phyloP scores from a whole-genome alignment of 345 rosid species.

The Murraya koenigii region DNA sequence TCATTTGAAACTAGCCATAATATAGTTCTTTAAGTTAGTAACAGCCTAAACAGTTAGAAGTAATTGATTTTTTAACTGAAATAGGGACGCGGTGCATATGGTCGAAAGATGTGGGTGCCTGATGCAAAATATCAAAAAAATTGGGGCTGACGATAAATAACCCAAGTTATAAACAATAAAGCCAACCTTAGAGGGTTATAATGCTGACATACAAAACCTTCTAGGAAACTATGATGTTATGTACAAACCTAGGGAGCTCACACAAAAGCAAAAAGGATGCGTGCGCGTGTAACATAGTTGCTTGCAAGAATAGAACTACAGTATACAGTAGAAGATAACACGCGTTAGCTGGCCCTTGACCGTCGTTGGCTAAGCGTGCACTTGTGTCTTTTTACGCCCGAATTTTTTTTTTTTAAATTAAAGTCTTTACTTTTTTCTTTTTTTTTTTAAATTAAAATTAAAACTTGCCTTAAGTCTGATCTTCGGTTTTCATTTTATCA shows the following conservation, averaged over 20 bases:
- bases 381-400: not conserved
- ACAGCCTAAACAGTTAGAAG: too few relatives aligned
- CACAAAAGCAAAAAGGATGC: not conserved
- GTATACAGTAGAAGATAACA: not conserved
- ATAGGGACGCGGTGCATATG: too few relatives aligned
- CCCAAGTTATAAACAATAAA: too few relatives aligned
- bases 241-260: accelerated
- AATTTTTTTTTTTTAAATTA: not conserved
- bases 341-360: not conserved
- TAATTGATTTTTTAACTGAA: too few relatives aligned
- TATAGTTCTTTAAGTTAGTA: too few relatives aligned
- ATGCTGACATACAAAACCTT: too few relatives aligned
- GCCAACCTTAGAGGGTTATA: too few relatives aligned
- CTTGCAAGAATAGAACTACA: not conserved
- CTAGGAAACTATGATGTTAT: not conserved
- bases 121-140: too few relatives aligned
- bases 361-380: not conserved
- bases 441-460: too few relatives aligned
- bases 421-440: not conserved
- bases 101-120: too few relatives aligned
- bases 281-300: not conserved
- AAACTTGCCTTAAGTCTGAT: not conserved
- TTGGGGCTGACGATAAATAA: too few relatives aligned
- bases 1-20: too few relatives aligned
- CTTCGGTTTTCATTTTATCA: not conserved